A percentile compares a stretch with the other conserved stretches of the same genome.
Conservation (phyloP, 1,284 basidiomycete species). For the Sanghuangporus weigelae region DNA sequence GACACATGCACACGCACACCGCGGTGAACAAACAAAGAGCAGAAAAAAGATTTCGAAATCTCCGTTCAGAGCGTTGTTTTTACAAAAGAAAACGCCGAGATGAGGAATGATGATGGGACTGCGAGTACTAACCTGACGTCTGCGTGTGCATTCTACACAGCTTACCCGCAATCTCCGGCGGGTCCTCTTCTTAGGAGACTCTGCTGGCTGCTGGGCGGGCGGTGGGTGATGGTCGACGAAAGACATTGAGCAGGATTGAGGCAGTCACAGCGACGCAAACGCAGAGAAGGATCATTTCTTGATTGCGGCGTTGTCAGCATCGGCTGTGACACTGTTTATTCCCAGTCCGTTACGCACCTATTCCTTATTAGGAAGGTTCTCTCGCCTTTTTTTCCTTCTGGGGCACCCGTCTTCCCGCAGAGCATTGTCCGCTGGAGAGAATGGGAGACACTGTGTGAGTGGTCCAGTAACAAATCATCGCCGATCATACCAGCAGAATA, state of each 20-base stretch:
- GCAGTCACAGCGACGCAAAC: neutral
- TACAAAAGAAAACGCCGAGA: neutral
- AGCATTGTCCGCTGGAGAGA: neutral
- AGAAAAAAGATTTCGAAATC: constrained; percentile 6
- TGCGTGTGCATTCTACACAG: constrained; percentile 52
- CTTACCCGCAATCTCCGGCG: constrained; percentile 41
- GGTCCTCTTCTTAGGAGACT: constrained; percentile 25
- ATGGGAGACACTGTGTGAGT: no score
- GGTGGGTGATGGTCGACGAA: neutral
- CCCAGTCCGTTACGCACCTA: neutral
- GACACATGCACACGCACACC: neutral
- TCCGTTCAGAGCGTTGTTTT: neutral
- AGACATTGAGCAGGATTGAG: neutral
- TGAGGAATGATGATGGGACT: neutral
- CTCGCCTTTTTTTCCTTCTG: neutral
- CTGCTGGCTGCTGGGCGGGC: neutral
- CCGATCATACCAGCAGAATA: no score
- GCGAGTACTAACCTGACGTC: constrained; percentile 38
- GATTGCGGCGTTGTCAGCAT: neutral
- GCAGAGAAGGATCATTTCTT: neutral
- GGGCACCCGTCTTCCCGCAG: neutral
- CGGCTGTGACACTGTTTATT: neutral
- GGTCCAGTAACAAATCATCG: no score
- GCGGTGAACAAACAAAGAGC: neutral
- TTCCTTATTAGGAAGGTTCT: neutral